A percentile compares a stretch with the other conserved stretches of the same genome.
Evolutionary conservation across 805 yeast species (phyloP).

Genomic region (Candida koratica): DNA sequence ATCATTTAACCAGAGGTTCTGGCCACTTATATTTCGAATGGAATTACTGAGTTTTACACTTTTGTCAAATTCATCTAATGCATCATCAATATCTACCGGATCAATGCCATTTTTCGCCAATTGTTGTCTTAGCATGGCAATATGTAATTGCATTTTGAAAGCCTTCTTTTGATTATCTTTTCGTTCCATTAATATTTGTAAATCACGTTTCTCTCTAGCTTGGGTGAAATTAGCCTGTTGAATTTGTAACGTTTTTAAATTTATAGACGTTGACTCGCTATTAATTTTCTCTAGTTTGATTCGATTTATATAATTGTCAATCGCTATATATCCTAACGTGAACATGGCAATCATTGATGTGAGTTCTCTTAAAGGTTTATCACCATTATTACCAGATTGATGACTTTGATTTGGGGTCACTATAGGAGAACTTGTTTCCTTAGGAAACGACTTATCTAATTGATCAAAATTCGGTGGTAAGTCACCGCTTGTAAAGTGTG

Average conservation of each 20-base stretch:
- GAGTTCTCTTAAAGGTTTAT: slow-evolving; percentile 31
- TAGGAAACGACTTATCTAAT: slow-evolving; percentile 2
- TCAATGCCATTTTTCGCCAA: slow-evolving; percentile 51
- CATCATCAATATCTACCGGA: slow-evolving; percentile 56
- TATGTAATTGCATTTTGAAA: slow-evolving; percentile 61
- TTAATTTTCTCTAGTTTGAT: slow-evolving; percentile 32
- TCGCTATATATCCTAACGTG: slow-evolving; percentile 45
- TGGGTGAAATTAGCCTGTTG: slow-evolving; percentile 49
- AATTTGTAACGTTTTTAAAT: slow-evolving; percentile 34
- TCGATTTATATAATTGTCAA: slow-evolving; percentile 47
- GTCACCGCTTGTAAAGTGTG: slow-evolving; percentile 21
- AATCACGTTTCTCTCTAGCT: slow-evolving; percentile 49
- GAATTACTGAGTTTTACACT: slow-evolving; percentile 57
- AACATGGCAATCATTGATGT: slow-evolving; percentile 41
- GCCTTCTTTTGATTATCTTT: slow-evolving; percentile 44
- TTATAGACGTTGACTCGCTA: slow-evolving; percentile 34
- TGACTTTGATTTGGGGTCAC: slow-evolving; percentile 2
- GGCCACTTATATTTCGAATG: slow-evolving; percentile 51
- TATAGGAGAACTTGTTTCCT: slow-evolving; percentile 2
- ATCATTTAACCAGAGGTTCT: slow-evolving; percentile 58
- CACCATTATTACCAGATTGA: slow-evolving; percentile 3
- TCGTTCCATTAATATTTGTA: slow-evolving; percentile 51
- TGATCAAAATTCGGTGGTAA: slow-evolving; percentile 19
- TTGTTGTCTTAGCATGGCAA: slow-evolving; percentile 62
- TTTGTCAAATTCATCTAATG: slow-evolving; percentile 51